Percentiles rank a stretch among this genome's conserved stretches.
These are phyloP conservation scores for Aphanomyces stellatus DNA, from an alignment of 352 stramenopile species.

Conservation along the genomic window DNA sequence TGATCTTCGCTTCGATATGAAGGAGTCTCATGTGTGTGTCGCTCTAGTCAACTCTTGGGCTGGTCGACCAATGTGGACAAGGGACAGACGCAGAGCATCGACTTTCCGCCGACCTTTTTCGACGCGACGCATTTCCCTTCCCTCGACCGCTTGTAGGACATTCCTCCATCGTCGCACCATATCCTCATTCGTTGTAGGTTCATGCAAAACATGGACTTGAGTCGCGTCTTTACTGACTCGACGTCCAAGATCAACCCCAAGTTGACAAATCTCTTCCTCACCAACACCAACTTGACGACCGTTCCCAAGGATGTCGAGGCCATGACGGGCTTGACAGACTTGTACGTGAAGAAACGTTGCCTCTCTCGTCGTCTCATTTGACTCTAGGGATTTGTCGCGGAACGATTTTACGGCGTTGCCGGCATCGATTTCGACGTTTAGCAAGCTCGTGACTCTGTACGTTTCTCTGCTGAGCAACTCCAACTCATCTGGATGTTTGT, in stretches of 20 bases:
- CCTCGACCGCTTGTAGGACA: constrained; percentile 21
- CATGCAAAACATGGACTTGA: constrained; percentile 28
- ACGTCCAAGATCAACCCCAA: constrained; percentile 23
- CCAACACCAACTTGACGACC: constrained; percentile 38
- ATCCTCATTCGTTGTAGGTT: neutral
- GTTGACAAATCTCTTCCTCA: constrained; percentile 5
- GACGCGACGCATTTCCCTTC: constrained; percentile 29
- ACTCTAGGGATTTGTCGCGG: too few species aligned
- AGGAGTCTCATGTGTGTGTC: neutral
- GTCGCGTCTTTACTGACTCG: constrained; percentile 24
- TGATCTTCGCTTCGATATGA: neutral
- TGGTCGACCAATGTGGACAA: constrained; percentile 20
- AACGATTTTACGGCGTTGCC: too few species aligned
- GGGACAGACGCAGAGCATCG: constrained; percentile 35
- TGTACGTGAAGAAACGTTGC: too few species aligned
- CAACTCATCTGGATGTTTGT: neutral
- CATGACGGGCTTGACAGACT: constrained; percentile 20
- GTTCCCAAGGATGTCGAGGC: constrained; percentile 28
- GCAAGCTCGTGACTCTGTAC: too few species aligned
- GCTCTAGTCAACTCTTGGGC: constrained; percentile 2
- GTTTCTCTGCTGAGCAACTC: neutral
- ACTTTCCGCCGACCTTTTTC: constrained; percentile 47
- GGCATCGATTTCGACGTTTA: too few species aligned
- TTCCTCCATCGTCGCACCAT: neutral
- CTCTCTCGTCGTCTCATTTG: too few species aligned